Evolutionary conservation across 2,329 filamentous ascomycete genomes (phyloP).

Genomic region (Claviceps citrina): DNA sequence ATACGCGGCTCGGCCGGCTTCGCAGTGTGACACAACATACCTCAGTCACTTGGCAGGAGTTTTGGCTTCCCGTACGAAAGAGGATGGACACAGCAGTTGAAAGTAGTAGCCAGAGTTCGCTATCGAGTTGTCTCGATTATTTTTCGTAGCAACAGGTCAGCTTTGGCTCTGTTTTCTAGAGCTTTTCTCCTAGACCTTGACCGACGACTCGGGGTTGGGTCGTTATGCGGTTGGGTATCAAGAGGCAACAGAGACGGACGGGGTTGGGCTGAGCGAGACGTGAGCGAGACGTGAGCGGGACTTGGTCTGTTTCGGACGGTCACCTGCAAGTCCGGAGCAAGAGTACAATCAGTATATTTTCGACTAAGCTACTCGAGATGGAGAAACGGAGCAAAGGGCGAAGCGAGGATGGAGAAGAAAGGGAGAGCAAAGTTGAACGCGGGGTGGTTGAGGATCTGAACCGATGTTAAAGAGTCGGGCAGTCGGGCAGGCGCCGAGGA

Average conservation of each 20-base stretch:
- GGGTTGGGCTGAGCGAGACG: neutral
- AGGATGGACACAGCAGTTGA: neutral
- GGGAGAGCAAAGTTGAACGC: too few species aligned
- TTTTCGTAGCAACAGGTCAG: neutral
- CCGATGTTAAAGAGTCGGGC: neutral
- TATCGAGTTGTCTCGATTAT: neutral
- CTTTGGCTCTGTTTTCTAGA: too few species aligned
- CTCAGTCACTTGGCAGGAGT: neutral
- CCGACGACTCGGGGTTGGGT: constrained; percentile 7
- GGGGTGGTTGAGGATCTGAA: neutral
- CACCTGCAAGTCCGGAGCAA: constrained; percentile 2
- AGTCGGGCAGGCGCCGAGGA: neutral
- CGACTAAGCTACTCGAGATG: constrained; percentile 5
- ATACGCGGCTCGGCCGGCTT: neutral
- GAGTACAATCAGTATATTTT: constrained; percentile 5
- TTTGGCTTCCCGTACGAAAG: neutral
- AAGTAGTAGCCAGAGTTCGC: neutral
- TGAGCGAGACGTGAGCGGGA: neutral
- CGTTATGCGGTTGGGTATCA: constrained; percentile 10
- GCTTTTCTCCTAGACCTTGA: too few species aligned
- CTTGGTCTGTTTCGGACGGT: constrained; percentile 1
- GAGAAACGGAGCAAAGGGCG: neutral
- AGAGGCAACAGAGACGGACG: constrained; percentile 1
- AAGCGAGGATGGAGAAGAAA: neutral
- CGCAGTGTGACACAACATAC: constrained; percentile 1